These are phyloP conservation scores for Globisporangium cylindrosporum DNA, from an alignment of 352 stramenopile species.

Conservation along the genomic window DNA sequence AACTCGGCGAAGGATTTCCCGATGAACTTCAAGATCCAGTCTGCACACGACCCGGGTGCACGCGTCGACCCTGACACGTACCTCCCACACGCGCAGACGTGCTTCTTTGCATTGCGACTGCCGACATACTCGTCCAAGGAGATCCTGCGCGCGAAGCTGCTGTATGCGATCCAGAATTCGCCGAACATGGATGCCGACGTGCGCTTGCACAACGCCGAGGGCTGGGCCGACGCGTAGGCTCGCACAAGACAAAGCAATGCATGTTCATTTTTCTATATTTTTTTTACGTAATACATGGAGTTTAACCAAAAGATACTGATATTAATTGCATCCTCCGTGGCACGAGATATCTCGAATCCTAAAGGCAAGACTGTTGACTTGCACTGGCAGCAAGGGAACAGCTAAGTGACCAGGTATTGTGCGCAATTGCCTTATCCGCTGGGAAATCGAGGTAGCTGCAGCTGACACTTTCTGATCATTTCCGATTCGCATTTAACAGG, in stretches of 20 bases:
- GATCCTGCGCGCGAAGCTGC: slow-evolving; percentile 77
- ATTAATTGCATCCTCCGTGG: no score
- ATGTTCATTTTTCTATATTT: neutral
- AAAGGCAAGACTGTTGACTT: neutral
- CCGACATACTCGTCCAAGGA: slow-evolving; percentile 94
- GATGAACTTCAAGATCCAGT: slow-evolving; percentile 93
- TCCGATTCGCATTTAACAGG: no score
- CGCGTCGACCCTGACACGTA: slow-evolving; percentile 85
- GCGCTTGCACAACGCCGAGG: slow-evolving; percentile 89
- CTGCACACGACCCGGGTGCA: slow-evolving; percentile 76
- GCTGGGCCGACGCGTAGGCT: slow-evolving; percentile 78
- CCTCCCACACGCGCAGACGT: slow-evolving; percentile 98
- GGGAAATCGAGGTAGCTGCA: neutral
- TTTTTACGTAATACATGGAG: neutral
- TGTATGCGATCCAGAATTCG: slow-evolving; percentile 95
- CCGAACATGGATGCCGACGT: slow-evolving; percentile 94
- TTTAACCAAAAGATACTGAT: neutral
- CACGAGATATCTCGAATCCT: no score
- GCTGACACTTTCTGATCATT: neutral
- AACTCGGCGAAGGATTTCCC: slow-evolving; percentile 96
- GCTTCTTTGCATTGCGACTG: slow-evolving; percentile 98
- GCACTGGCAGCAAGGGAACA: slow-evolving; percentile 30
- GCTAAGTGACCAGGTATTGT: slow-evolving; percentile 25
- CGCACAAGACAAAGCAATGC: neutral
- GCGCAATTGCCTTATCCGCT: neutral